Evolutionary conservation across 192 early-diverging fungal species (phyloP), one percentile per base, ranked within the genome.

Genomic region (Podila epicladia): DNA sequence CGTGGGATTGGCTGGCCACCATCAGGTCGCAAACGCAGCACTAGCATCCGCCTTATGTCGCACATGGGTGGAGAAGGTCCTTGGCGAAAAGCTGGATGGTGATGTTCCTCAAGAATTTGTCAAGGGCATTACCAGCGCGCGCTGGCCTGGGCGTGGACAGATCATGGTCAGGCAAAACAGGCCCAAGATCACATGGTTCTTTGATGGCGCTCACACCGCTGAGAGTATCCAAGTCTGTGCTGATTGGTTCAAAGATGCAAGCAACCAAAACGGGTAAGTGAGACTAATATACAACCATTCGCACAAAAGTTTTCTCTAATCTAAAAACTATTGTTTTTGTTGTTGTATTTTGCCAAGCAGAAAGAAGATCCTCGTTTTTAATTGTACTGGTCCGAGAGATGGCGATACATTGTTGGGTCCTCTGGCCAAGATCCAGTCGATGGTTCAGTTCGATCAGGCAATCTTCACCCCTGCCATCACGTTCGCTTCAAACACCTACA

Each of bases 181-280:
- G 62, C 83, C 86, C 5, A 55, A 69, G 37, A 74, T 93, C 3
- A 87, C 63, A 2, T 98, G 94, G 93, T 93, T 89, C 82, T 84
- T 97, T 60, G 98, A 99, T 82, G 98, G 98, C 37, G 98, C 98
- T 1, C 98, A 99, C 74, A 99, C 98, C 0, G 74, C 84, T 9
- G 98, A 99, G 79, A 96, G 94, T 74, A 87, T 97, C 50, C 83
- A 86, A 15, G 88, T 88, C 0, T 91, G 90, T 45, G 85, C 75
- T 17, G 60, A 68, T 45, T 91, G 89, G 91, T 92, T 89, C 69
- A 70, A 73, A 49, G 82, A 82, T 3, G 72, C 62, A 7, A 60
- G 53, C 37, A 64, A 55, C 2, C 32, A 59, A 32, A 38, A 69
- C 15, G 20, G 24, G 2, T 67, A 74, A 37, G 65, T 64, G 69